phyloP scores from a whole-genome alignment of 2,329 filamentous ascomycete species.

The Cadophora luteo-olivacea region DNA sequence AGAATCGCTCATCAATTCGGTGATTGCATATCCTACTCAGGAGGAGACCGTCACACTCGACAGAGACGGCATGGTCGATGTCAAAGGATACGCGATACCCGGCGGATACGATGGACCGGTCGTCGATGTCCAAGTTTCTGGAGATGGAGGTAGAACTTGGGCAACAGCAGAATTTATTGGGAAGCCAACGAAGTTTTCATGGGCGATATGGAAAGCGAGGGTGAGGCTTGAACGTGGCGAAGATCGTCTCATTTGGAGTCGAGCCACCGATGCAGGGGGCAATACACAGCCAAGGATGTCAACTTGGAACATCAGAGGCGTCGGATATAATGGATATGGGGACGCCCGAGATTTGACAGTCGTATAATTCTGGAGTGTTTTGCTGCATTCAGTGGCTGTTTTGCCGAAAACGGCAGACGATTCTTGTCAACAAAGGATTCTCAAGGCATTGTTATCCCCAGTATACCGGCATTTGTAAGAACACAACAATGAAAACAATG shows the following conservation, averaged over 20 bases:
- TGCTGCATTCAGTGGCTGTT: not conserved
- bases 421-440: not conserved
- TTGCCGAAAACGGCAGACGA: not conserved
- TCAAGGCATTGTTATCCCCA: not conserved
- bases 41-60: not conserved
- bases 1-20: slow-evolving; percentile 4
- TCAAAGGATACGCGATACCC: slow-evolving; percentile 1
- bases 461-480: not conserved
- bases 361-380: not conserved
- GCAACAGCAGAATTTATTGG: not conserved
- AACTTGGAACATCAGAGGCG: slow-evolving; percentile 11
- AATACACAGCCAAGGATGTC: not conserved
- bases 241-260: not conserved
- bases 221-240: not conserved
- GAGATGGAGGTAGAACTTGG: not conserved
- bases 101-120: slow-evolving; percentile 5
- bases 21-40: not conserved
- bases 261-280: not conserved
- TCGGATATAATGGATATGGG: slow-evolving; percentile 2
- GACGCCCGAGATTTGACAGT: not conserved
- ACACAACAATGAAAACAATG: not conserved
- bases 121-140: not conserved
- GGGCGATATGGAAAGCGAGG: not conserved
- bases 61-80: not conserved
- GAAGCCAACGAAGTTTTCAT: not conserved